Evolutionary conservation across 768 basidiomycete species (phyloP).

Genomic region (Termitomyces sp.): DNA sequence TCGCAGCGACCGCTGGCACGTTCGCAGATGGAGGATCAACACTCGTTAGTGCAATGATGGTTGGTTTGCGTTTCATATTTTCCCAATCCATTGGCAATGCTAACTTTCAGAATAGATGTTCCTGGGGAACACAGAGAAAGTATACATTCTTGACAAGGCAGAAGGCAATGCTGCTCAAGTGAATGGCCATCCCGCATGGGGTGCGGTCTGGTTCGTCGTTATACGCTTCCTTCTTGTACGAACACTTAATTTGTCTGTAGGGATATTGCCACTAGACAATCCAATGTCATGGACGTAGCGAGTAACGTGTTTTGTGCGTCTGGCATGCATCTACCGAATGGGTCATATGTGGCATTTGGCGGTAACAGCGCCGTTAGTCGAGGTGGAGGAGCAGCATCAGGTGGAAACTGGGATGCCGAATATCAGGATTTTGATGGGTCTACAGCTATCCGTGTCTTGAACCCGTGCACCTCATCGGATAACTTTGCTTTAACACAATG

Average conservation of each 20-base stretch:
- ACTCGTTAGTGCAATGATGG: slow-evolving; percentile 39
- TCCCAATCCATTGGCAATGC: neutral
- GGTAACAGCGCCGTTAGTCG: slow-evolving; percentile 75
- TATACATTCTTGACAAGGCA: slow-evolving; percentile 80
- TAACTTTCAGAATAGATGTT: slow-evolving; percentile 46
- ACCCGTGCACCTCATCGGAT: slow-evolving; percentile 58
- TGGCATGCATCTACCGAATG: slow-evolving; percentile 80
- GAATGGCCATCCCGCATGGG: slow-evolving; percentile 61
- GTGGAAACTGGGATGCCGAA: slow-evolving; percentile 54
- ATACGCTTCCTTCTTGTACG: neutral
- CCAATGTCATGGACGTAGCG: slow-evolving; percentile 63
- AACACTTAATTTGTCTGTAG: slow-evolving; percentile 23
- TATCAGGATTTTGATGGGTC: slow-evolving; percentile 84
- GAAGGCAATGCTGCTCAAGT: slow-evolving; percentile 63
- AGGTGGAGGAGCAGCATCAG: slow-evolving; percentile 57
- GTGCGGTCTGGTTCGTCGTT: slow-evolving; percentile 22
- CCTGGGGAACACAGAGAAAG: slow-evolving; percentile 61
- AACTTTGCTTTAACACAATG: slow-evolving; percentile 50
- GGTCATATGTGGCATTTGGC: slow-evolving; percentile 71
- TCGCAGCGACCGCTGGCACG: slow-evolving; percentile 29
- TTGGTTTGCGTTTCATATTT: slow-evolving; percentile 10
- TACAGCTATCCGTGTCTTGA: slow-evolving; percentile 75
- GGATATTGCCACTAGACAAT: slow-evolving; percentile 60
- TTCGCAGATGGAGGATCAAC: slow-evolving; percentile 35
- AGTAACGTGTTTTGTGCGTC: slow-evolving; percentile 83